phyloP scores from a whole-genome alignment of 1,284 basidiomycete genomes.

The Rhodotorula sp. region DNA sequence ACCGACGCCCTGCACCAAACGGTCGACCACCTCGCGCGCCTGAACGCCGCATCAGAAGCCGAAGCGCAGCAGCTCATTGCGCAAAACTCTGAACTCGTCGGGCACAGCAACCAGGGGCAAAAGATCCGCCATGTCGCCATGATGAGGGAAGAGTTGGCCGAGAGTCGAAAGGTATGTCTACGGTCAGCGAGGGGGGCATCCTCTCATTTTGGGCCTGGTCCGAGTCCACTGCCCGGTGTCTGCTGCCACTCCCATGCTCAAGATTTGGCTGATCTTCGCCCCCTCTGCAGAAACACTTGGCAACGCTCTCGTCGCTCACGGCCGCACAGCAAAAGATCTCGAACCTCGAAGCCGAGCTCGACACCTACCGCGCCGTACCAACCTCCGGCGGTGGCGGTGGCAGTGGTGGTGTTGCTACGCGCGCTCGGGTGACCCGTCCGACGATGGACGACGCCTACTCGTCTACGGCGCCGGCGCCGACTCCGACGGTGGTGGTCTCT shows the following conservation, averaged over 20 bases:
- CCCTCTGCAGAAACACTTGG: constrained; percentile 22
- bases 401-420: background rate
- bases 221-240: background rate
- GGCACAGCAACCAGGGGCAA: constrained; percentile 31
- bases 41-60: constrained; percentile 25
- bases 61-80: constrained; percentile 22
- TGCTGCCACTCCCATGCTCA: no score
- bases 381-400: background rate
- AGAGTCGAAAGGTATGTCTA: constrained; percentile 19
- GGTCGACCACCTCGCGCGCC: constrained; percentile 34
- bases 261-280: background rate
- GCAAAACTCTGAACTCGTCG: constrained; percentile 32
- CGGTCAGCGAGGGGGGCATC: no score
- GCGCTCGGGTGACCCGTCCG: constrained; percentile 8
- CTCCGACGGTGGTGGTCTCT: background rate
- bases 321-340: constrained; percentile 7
- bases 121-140: constrained; percentile 35
- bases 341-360: constrained; percentile 25
- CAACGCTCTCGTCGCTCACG: constrained; percentile 24
- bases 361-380: constrained; percentile 24
- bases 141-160: constrained; percentile 27
- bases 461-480: background rate
- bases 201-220: background rate
- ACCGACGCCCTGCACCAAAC: constrained; percentile 7
- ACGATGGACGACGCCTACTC: constrained; percentile 14